Conservation (phyloP, 2,329 filamentous ascomycete genomes). For the Fusarium mundagurra region DNA sequence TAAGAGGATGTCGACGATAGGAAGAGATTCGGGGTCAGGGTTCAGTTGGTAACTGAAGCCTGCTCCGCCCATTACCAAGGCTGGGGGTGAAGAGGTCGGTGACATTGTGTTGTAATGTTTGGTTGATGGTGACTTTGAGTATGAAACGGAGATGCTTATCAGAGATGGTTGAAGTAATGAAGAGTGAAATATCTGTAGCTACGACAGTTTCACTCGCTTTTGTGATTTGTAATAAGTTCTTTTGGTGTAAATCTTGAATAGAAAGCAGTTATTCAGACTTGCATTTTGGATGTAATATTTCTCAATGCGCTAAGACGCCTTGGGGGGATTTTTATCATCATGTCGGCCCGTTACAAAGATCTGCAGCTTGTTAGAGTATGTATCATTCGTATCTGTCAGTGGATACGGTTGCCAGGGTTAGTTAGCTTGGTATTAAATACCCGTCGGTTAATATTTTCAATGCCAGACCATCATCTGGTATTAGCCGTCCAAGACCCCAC, state of each 20-base stretch:
- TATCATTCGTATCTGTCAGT: neutral
- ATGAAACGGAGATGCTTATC: no score
- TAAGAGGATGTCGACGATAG: neutral
- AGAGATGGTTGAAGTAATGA: no score
- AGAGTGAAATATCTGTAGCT: neutral
- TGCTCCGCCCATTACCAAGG: neutral
- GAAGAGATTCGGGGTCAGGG: neutral
- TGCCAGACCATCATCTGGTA: no score
- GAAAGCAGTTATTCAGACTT: no score
- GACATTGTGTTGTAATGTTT: neutral
- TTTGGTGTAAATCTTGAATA: accelerated
- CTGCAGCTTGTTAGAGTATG: neutral
- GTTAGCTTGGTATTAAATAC: neutral
- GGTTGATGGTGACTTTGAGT: neutral
- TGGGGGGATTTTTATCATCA: neutral
- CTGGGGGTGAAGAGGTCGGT: neutral
- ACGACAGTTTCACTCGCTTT: neutral
- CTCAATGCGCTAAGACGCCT: neutral
- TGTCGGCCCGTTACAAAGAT: neutral
- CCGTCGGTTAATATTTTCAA: neutral
- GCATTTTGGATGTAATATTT: neutral
- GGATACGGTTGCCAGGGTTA: neutral
- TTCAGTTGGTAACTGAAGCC: conserved; percentile 1
- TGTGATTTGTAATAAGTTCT: no score
- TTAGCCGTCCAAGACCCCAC: neutral